phyloP scores from a whole-genome alignment of 192 early-diverging fungal species.

The Ambispora gerdemannii region DNA sequence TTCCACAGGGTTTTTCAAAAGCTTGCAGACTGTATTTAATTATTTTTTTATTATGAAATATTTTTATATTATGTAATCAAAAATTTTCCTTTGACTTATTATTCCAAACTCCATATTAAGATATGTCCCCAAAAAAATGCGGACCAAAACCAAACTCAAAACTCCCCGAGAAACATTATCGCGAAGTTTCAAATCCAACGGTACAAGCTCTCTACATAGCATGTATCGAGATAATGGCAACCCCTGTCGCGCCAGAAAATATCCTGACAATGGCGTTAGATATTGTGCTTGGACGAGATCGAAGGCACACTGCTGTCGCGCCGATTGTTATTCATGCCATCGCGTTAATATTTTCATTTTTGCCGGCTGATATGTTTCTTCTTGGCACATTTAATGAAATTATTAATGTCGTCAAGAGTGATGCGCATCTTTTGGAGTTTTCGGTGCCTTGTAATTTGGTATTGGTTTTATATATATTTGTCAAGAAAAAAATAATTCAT shows the following conservation, averaged over 20 bases:
- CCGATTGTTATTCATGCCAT: slow-evolving; percentile 43
- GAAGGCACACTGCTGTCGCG: slow-evolving; percentile 34
- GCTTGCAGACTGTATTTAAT: slow-evolving; percentile 46
- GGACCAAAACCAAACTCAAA: slow-evolving; percentile 45
- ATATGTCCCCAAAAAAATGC: slow-evolving; percentile 51
- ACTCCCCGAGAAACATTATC: slow-evolving; percentile 56
- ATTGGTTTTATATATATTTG: slow-evolving; percentile 11
- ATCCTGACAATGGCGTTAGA: slow-evolving; percentile 43
- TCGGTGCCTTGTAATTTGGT: slow-evolving; percentile 47
- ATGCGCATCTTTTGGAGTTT: slow-evolving; percentile 39
- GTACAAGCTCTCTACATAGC: slow-evolving; percentile 54
- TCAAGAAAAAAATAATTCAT: not conserved
- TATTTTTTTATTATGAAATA: not conserved
- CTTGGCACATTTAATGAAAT: slow-evolving; percentile 50
- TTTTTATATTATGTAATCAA: not conserved
- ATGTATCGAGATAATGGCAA: slow-evolving; percentile 45
- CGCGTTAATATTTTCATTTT: slow-evolving; percentile 37
- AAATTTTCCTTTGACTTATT: not conserved
- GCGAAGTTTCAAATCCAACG: slow-evolving; percentile 61
- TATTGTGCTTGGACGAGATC: slow-evolving; percentile 42
- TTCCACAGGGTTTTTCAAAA: slow-evolving; percentile 52
- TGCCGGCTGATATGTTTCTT: slow-evolving; percentile 46
- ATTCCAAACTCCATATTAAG: slow-evolving; percentile 19
- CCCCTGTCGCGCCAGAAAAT: slow-evolving; percentile 40
- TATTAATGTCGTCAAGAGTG: slow-evolving; percentile 35